Base-by-base conservation (phyloP, 805 yeast genomes). In the Lipomyces yamanashiensis region DNA sequence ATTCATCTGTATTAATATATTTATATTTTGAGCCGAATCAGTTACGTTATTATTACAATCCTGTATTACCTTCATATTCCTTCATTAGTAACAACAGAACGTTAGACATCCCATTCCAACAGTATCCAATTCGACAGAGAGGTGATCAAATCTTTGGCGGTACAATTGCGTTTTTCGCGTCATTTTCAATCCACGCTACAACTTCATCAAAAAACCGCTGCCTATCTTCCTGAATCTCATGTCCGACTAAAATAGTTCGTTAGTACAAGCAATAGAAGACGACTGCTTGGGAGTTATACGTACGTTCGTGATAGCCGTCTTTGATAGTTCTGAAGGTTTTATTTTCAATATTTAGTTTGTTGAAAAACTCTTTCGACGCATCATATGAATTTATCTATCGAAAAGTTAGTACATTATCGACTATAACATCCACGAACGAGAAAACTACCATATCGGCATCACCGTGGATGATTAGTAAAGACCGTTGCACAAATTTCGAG, bases 391-490 rank as follows among this genome's bases (percentile, higher is more conserved):
- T 64, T 12, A 63, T 44, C 61, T 57, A 40, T 7, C 19, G 8
- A 3, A 15, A 10, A 7, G 21, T 34, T 33, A 37, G 19, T 17
- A 33, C 10, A 10, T 9, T 39, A 39, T 21, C 2, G 8, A 6
- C 9, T 2, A n/a, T n/a, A 17, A 19, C 7, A 12, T 13, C 40
- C 7, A 37, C 7, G 9, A 34, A n/a, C 33, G 23, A 52, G 28
- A 39, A 34, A 28, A 48, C 56, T 15, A 73, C 64, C 51, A 44
- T 55, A 57, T 73, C 76, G 5, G 39, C 71, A 28, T 67, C 62
- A 34, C 80, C 80, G 51, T 74, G 77, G 45, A 66, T 47, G 8
- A 76, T 56, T 34, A 76, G 68, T 15, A 77, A 63, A n/a, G 80
- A 79, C 28, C 72, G 68, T 52, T 76, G 73, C 13, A 73, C 71